phyloP scores from a whole-genome alignment of 2,329 filamentous ascomycete genomes.

The Coleophoma crateriformis region DNA sequence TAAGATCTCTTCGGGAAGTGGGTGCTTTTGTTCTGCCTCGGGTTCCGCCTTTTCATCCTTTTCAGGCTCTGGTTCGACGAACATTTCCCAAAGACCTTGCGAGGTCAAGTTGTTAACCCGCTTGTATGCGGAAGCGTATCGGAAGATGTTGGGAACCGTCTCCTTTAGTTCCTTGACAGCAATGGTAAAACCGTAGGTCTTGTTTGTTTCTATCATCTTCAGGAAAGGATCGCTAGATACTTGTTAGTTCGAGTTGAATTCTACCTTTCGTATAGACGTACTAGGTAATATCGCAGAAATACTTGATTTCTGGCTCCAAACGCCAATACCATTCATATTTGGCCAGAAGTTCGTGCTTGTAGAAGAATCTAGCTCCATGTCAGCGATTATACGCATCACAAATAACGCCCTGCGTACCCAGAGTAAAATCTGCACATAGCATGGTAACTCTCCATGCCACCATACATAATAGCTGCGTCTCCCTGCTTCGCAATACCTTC shows the following conservation, averaged over 20 bases:
- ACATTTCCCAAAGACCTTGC: slow-evolving; percentile 98
- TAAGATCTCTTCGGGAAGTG: slow-evolving; percentile 75
- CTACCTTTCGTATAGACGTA: slow-evolving; percentile 36
- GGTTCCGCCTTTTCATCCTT: slow-evolving; percentile 45
- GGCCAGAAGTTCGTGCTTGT: slow-evolving; percentile 87
- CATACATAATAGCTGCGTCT: slow-evolving; percentile 97
- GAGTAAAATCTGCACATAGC: slow-evolving; percentile 99
- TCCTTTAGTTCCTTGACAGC: slow-evolving; percentile 97
- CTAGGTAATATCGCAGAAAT: slow-evolving; percentile 99
- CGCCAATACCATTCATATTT: slow-evolving; percentile 99
- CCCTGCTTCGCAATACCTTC: slow-evolving; percentile 97
- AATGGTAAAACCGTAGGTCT: slow-evolving; percentile 98
- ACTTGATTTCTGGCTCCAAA: slow-evolving; percentile 97
- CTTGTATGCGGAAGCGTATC: slow-evolving; percentile 98
- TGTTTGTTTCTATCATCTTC: slow-evolving; percentile 89
- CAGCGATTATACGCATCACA: too few species aligned
- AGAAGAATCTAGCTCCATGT: slow-evolving; percentile 66
- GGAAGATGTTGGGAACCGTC: slow-evolving; percentile 97
- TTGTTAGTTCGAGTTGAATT: slow-evolving; percentile 24
- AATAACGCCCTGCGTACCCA: slow-evolving; percentile 52
- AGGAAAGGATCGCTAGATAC: slow-evolving; percentile 78
- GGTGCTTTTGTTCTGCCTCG: slow-evolving; percentile 60
- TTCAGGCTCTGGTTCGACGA: slow-evolving; percentile 70
- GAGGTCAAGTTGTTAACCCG: slow-evolving; percentile 85
- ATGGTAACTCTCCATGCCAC: slow-evolving; percentile 97